phyloP scores from a whole-genome alignment of 2,329 filamentous ascomycete species.

The Ophiostoma sp. region DNA sequence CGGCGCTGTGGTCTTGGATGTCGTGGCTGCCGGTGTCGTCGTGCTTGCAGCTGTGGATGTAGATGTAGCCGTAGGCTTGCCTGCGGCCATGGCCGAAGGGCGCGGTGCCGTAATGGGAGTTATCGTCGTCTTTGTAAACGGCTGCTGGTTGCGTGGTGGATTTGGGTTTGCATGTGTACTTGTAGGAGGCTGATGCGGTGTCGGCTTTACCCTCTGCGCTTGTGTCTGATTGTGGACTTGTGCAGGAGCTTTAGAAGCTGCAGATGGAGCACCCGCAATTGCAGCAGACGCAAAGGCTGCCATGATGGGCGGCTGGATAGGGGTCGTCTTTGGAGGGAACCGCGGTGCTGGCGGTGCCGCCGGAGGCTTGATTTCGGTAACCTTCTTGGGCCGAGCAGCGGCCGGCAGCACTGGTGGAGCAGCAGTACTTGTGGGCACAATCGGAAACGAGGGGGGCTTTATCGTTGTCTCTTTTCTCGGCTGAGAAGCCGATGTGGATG shows the following conservation, averaged over 20 bases:
- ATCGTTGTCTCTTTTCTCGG: slow-evolving; percentile 18
- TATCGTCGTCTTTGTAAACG: not conserved
- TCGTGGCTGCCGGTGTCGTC: not conserved
- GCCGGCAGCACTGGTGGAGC: not conserved
- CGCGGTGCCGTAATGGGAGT: slow-evolving; percentile 4
- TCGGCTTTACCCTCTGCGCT: not conserved
- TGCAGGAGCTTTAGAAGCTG: not conserved
- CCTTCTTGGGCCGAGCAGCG: slow-evolving; percentile 14
- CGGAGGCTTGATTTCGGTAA: slow-evolving; percentile 21
- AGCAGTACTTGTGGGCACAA: not conserved
- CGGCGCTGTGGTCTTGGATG: slow-evolving; percentile 19
- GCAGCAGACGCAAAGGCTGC: not conserved
- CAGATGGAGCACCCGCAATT: not conserved
- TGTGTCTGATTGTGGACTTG: not conserved
- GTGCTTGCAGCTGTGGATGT: not conserved
- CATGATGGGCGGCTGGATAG: slow-evolving; percentile 17
- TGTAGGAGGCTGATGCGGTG: not conserved
- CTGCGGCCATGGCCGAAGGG: slow-evolving; percentile 2
- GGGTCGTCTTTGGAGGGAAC: slow-evolving; percentile 10
- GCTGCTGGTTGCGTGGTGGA: not conserved
- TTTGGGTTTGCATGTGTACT: not conserved
- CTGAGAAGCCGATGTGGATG: not conserved
- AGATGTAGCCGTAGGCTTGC: not conserved
- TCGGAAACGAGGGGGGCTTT: slow-evolving; percentile 10
- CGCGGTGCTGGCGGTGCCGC: slow-evolving; percentile 15